Evolutionary conservation across 2,329 filamentous ascomycete genomes (phyloP).

Genomic region (Calonectria crousiana): DNA sequence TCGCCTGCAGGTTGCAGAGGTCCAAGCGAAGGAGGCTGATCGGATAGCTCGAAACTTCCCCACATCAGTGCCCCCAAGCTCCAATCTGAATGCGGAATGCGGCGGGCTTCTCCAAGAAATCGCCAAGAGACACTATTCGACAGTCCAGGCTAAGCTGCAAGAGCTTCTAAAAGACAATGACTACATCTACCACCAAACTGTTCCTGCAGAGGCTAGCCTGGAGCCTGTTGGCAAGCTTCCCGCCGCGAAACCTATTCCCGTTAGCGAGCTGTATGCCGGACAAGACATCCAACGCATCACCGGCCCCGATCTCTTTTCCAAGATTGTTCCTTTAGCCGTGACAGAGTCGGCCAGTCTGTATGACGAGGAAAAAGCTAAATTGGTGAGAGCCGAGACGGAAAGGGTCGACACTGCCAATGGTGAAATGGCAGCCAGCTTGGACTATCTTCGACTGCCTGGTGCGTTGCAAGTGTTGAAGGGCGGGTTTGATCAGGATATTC

Average conservation of each 20-base stretch:
- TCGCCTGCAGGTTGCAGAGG: conserved; percentile 84
- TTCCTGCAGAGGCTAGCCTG: conserved; percentile 87
- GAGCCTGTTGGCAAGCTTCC: conserved; percentile 89
- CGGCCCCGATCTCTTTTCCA: conserved; percentile 95
- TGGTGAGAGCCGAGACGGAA: conserved; percentile 93
- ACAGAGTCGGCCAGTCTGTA: conserved; percentile 97
- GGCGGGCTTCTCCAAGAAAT: conserved; percentile 81
- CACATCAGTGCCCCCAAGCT: conserved; percentile 79
- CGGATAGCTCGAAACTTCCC: conserved; percentile 85
- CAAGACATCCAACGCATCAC: conserved; percentile 98
- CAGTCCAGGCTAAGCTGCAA: conserved; percentile 83
- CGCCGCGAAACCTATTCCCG: conserved; percentile 95
- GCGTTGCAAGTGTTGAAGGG: conserved; percentile 93
- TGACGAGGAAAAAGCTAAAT: conserved; percentile 97
- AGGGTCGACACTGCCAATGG: conserved; percentile 92
- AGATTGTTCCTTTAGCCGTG: conserved; percentile 95
- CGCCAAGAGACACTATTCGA: conserved; percentile 83
- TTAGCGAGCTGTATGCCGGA: conserved; percentile 95
- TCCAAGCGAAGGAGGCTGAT: conserved; percentile 81
- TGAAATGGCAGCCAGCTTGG: conserved; percentile 94
- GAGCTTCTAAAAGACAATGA: conserved; percentile 93
- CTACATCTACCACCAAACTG: conserved; percentile 95
- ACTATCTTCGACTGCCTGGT: conserved; percentile 90
- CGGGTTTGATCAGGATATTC: conserved; percentile 88
- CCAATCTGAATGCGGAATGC: conserved; percentile 87